These are phyloP conservation scores for Heritiera fomes DNA, from an alignment of 345 rosid species.

Conservation along the genomic window DNA sequence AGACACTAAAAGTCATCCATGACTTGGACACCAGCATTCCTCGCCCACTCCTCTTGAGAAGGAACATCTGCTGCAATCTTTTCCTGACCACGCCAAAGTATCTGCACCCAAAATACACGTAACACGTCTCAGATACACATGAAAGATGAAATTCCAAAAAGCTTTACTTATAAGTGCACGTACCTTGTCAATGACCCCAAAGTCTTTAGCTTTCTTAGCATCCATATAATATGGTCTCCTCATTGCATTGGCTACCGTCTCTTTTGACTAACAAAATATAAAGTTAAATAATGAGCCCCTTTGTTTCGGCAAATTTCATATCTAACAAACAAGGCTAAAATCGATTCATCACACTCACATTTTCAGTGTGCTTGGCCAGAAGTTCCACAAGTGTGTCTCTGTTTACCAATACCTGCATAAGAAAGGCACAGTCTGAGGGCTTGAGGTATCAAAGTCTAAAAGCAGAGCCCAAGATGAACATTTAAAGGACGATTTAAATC, in stretches of 20 bases:
- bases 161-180: slow-evolving; percentile 3
- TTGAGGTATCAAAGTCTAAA: neutral
- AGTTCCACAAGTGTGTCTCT: slow-evolving; percentile 72
- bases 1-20: slow-evolving; percentile 37
- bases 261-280: slow-evolving; percentile 53
- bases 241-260: slow-evolving; percentile 66
- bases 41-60: slow-evolving; percentile 78
- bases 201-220: slow-evolving; percentile 67
- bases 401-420: slow-evolving; percentile 60
- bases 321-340: slow-evolving; percentile 2
- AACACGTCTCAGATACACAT: neutral
- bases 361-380: slow-evolving; percentile 83
- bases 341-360: slow-evolving; percentile 47
- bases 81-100: slow-evolving; percentile 81
- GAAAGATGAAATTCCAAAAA: neutral
- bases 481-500: neutral
- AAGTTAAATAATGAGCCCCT: slow-evolving; percentile 21
- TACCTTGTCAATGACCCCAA: slow-evolving; percentile 89
- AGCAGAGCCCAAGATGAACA: neutral
- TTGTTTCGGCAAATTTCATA: neutral
- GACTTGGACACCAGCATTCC: slow-evolving; percentile 55
- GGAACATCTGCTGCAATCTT: slow-evolving; percentile 60
- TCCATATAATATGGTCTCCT: slow-evolving; percentile 75
- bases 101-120: slow-evolving; percentile 35
- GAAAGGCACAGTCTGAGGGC: slow-evolving; percentile 9